Conservation (phyloP, 768 basidiomycete species). For the Dentipellis sp. region DNA sequence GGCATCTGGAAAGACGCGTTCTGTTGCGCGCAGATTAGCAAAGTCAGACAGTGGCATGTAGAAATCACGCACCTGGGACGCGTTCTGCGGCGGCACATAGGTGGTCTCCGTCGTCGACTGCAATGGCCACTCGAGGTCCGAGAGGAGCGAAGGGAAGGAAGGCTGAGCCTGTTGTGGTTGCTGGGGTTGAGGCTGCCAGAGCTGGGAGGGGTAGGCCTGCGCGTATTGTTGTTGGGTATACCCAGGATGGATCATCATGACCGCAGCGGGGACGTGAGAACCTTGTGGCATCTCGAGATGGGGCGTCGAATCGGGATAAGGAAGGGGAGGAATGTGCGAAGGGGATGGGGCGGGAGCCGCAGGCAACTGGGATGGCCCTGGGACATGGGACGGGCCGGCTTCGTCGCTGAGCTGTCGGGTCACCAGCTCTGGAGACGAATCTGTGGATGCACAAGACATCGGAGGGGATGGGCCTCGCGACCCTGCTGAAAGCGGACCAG, state of each 20-base stretch:
- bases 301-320: not conserved
- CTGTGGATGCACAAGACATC: not conserved
- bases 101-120: not conserved
- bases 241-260: not conserved
- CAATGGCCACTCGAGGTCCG: no score
- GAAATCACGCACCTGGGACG: not conserved
- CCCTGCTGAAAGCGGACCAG: not conserved
- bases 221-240: not conserved
- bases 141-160: no score
- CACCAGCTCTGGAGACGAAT: not conserved
- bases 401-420: not conserved
- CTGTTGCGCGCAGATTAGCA: not conserved
- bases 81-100: not conserved
- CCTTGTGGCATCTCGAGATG: not conserved
- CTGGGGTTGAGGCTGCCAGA: no score
- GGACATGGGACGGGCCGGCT: not conserved
- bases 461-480: not conserved
- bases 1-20: not conserved
- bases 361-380: not conserved
- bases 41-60: not conserved
- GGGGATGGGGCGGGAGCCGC: not conserved
- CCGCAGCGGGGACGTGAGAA: not conserved
- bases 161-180: no score
- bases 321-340: not conserved
- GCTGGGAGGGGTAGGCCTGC: not conserved